Evolutionary conservation across 306 rosid genomes (phyloP), one percentile per base, ranked within the genome.

Genomic region (Cucumis hystrix): DNA sequence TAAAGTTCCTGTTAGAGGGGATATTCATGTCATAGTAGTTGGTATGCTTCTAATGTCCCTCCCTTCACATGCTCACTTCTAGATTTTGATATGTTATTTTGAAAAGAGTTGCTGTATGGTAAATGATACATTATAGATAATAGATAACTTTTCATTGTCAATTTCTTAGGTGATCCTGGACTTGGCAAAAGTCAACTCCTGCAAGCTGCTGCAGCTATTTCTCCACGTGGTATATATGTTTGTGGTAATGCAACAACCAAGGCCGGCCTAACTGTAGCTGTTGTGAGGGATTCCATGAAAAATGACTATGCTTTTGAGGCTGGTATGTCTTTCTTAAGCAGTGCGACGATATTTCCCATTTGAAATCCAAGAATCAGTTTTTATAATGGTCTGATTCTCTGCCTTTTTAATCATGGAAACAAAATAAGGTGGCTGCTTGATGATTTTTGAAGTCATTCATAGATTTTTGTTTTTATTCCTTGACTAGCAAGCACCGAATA

Each of bases 1-100:
- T 82, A 95, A 92, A 90, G 97, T 95, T 87, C 97, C 97, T 77
- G 98, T 95, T 56, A 87, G 98, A 85, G 97, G 98, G 80, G 98
- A 92, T 80, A 88, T 95, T 81, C 97, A 95, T 89, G 93, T 92
- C 84, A 81, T 95, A 76, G 83, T 92, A 80, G 98, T 95, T 73
- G 98, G 98, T 95, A 90, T 77, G 89, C 45, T 77, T 81, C 54
- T 63, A 33, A 81, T 71, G 79, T 75, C 73, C 80, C 64, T 87
- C 80, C 70, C 73, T 76, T 76, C 71, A 57, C 76, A 37, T n/a
- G 66, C 75, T 82, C 74, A 72, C 74, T 71, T 79, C 78, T 62
- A 45, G 70, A 20, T 75, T 23, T 78, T 57, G 17, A 80, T 60
- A 13, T 80, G 74, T 65, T 68, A 63, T 51, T n/a, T 68, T 25